Percentiles rank a stretch among this genome's conserved stretches.
Conservation (phyloP, 257 asterid genomes). For the Lithospermum erythrorhizon region DNA sequence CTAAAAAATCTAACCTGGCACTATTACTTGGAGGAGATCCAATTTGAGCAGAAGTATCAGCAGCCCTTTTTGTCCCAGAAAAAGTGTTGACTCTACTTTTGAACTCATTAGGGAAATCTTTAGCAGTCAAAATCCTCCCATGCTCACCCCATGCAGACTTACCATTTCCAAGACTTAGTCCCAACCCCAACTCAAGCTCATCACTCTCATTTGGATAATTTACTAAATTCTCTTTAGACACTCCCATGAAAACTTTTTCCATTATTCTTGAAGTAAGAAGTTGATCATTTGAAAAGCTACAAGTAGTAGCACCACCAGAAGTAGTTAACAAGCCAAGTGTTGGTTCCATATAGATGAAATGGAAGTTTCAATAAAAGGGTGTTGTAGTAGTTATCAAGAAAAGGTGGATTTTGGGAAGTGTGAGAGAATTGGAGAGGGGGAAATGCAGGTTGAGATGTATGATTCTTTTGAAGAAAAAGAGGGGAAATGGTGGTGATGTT, state of each 20-base stretch:
- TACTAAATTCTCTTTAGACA: conserved; percentile 19
- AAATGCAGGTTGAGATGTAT: conserved; percentile 5
- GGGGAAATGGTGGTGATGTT: conserved; percentile 40
- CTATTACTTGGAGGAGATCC: conserved; percentile 36
- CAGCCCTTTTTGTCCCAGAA: conserved; percentile 33
- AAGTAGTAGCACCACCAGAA: not conserved
- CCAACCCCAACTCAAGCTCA: conserved; percentile 59
- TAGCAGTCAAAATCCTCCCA: conserved; percentile 75
- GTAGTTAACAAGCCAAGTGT: conserved; percentile 27
- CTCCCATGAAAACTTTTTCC: conserved; percentile 15
- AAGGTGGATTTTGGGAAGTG: conserved; percentile 5
- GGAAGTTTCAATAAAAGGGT: not conserved
- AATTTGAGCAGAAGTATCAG: conserved; percentile 23
- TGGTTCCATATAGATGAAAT: conserved; percentile 34
- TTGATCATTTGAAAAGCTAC: not conserved
- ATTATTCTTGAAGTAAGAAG: not conserved
- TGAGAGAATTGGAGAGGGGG: not conserved
- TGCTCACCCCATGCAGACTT: conserved; percentile 29
- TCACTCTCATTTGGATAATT: conserved; percentile 33
- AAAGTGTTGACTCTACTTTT: conserved; percentile 26
- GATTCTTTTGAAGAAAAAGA: conserved; percentile 9
- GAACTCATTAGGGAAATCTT: conserved; percentile 52
- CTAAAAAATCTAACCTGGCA: conserved; percentile 32
- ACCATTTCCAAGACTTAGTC: conserved; percentile 40
- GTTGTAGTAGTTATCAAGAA: conserved; percentile 7